A percentile compares a stretch with the other conserved stretches of the same genome.
phyloP scores from a whole-genome alignment of 768 basidiomycete genomes.

The Boletus rubescentipes region DNA sequence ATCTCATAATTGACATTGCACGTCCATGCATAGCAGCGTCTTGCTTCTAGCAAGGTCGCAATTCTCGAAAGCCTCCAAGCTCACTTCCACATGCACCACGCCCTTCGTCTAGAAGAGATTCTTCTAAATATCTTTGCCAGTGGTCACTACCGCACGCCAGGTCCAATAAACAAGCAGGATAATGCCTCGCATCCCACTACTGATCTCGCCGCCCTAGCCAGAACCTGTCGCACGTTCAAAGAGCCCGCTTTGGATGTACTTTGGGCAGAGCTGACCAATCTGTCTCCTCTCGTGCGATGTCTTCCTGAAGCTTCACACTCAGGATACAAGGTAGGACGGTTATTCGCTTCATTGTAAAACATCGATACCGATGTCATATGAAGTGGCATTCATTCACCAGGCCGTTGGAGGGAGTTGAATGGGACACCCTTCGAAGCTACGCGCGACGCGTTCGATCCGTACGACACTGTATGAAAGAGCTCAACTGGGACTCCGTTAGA shows the following conservation, averaged over 20 bases:
- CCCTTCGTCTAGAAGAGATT: slow-evolving; percentile 10
- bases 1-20: too few relatives aligned
- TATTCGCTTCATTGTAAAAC: background rate
- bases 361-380: background rate
- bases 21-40: too few relatives aligned
- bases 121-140: slow-evolving; percentile 6
- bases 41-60: too few relatives aligned
- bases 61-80: too few relatives aligned
- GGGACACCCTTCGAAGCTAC: slow-evolving; percentile 12
- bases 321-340: slow-evolving; percentile 3
- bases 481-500: slow-evolving; percentile 19
- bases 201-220: slow-evolving; percentile 4
- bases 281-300: slow-evolving; percentile 6
- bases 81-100: slow-evolving; percentile 7
- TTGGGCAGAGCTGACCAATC: slow-evolving; percentile 3
- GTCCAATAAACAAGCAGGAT: background rate
- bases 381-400: slow-evolving; percentile 18
- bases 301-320: slow-evolving; percentile 9
- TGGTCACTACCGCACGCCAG: background rate
- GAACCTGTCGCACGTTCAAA: slow-evolving; percentile 9
- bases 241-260: slow-evolving; percentile 5
- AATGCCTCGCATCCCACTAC: too few relatives aligned
- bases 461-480: slow-evolving; percentile 12
- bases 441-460: slow-evolving; percentile 14
- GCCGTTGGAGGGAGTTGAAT: slow-evolving; percentile 7